Conservation (phyloP, 805 yeast species). For the Lipomyces oligophaga region DNA sequence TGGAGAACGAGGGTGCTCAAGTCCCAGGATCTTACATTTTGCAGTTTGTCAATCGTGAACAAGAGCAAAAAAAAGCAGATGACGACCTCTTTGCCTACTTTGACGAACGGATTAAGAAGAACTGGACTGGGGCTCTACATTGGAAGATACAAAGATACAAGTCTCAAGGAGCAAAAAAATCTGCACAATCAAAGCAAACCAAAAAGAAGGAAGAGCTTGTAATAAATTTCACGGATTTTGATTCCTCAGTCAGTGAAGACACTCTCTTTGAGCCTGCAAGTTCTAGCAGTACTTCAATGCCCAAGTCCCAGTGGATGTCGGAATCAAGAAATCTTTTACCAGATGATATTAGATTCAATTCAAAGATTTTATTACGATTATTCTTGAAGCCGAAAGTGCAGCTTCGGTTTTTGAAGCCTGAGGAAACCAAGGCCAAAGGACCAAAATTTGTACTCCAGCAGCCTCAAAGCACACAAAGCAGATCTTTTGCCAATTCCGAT, state of each 20-base stretch:
- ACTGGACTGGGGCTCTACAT: conserved; percentile 88
- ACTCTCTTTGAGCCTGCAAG: conserved; percentile 43
- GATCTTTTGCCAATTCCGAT: neutral
- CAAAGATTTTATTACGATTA: conserved; percentile 61
- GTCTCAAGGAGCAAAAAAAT: conserved; percentile 12
- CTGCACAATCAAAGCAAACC: conserved; percentile 9
- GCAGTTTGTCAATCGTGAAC: conserved; percentile 11
- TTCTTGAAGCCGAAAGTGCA: conserved; percentile 58
- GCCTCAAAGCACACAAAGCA: neutral
- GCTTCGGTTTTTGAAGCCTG: conserved; percentile 8
- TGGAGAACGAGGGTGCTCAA: conserved; percentile 15
- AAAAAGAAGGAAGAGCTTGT: conserved; percentile 38
- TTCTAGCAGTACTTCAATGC: conserved; percentile 38
- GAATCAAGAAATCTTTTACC: conserved; percentile 56
- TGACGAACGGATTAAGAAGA: conserved; percentile 62
- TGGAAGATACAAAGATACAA: conserved; percentile 76
- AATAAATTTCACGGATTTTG: conserved; percentile 45
- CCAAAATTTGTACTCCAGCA: neutral
- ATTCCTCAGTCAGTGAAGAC: conserved; percentile 41
- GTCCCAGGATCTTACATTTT: conserved; percentile 26
- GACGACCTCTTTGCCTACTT: conserved; percentile 65
- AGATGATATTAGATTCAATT: conserved; percentile 66
- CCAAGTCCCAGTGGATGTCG: conserved; percentile 43
- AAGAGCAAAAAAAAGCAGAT: conserved; percentile 18
- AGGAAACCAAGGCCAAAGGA: conserved; percentile 2